phyloP scores from a whole-genome alignment of 495 filamentous ascomycete species.

The Penicillium subrubescens region DNA sequence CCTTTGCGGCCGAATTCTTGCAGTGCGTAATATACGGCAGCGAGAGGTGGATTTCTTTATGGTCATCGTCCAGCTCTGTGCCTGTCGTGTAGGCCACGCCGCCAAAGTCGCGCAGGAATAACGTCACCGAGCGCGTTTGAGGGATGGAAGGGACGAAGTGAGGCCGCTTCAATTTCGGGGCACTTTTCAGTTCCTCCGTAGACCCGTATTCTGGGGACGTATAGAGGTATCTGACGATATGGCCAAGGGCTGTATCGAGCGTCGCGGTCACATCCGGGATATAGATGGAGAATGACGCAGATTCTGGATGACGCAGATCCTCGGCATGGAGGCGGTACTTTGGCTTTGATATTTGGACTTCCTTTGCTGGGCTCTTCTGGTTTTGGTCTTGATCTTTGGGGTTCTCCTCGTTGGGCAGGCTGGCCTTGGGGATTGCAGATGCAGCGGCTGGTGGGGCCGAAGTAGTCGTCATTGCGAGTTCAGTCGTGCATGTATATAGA shows the following conservation, averaged over 20 bases:
- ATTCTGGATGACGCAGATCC: conserved; percentile 67
- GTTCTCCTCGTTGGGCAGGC: background rate
- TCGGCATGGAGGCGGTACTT: conserved; percentile 71
- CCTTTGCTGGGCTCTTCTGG: conserved; percentile 2
- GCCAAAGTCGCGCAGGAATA: conserved; percentile 76
- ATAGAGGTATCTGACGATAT: conserved; percentile 69
- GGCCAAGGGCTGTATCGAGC: conserved; percentile 60
- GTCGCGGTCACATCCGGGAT: conserved; percentile 58
- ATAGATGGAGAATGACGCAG: conserved; percentile 61
- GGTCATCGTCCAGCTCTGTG: conserved; percentile 77
- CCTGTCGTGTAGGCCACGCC: conserved; percentile 91
- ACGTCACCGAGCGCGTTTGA: conserved; percentile 75
- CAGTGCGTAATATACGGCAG: conserved; percentile 68
- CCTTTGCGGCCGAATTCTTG: conserved; percentile 23
- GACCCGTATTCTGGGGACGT: conserved; percentile 29
- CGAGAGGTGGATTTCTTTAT: conserved; percentile 94
- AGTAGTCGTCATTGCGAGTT: conserved; percentile 12
- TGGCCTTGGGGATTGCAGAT: conserved; percentile 16
- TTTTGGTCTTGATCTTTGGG: background rate
- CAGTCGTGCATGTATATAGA: background rate
- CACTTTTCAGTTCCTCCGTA: background rate
- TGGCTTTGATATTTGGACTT: conserved; percentile 42
- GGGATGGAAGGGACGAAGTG: conserved; percentile 45
- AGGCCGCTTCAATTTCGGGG: conserved; percentile 8
- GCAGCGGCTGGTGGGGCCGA: conserved; percentile 11